phyloP scores from a whole-genome alignment of 169 alveolate species.

The Cryptosporidium sp. region DNA sequence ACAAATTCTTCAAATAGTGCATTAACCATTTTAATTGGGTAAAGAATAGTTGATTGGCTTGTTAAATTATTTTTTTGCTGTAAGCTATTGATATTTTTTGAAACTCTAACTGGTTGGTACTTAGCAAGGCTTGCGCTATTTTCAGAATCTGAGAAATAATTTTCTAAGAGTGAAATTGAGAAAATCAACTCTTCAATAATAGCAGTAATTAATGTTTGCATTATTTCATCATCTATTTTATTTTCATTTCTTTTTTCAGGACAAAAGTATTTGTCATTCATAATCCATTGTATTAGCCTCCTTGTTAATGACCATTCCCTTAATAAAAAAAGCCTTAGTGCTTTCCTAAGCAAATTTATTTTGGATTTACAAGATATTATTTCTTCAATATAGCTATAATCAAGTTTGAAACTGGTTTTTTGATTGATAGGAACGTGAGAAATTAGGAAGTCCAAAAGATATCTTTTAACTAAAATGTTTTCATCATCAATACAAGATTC shows the following conservation, averaged over 20 bases:
- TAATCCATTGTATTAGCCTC: conserved; percentile 77
- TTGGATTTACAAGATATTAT: conserved; percentile 41
- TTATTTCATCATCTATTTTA: neutral
- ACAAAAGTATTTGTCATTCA: conserved; percentile 2
- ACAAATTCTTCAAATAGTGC: conserved; percentile 34
- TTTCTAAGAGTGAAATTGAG: conserved; percentile 8
- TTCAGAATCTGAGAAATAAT: neutral
- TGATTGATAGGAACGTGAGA: conserved; percentile 81
- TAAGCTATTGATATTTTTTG: neutral
- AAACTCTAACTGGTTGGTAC: neutral
- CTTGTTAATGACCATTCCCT: conserved; percentile 82
- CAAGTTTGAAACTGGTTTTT: neutral
- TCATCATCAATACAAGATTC: conserved; percentile 85
- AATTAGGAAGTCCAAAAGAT: conserved; percentile 83
- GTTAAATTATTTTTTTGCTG: neutral
- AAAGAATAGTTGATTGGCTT: conserved; percentile 4
- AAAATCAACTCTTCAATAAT: conserved; percentile 35
- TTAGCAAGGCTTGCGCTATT: neutral
- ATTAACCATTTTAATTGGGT: conserved; percentile 26
- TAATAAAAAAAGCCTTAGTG: conserved; percentile 73
- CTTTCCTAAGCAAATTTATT: conserved; percentile 57
- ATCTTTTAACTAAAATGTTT: conserved; percentile 81
- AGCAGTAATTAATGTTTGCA: conserved; percentile 13
- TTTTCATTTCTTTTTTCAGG: conserved; percentile 7
- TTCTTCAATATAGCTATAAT: conserved; percentile 9